phyloP scores from a whole-genome alignment of 139 green algal species.

The Tetradesmus lagerheimii region DNA sequence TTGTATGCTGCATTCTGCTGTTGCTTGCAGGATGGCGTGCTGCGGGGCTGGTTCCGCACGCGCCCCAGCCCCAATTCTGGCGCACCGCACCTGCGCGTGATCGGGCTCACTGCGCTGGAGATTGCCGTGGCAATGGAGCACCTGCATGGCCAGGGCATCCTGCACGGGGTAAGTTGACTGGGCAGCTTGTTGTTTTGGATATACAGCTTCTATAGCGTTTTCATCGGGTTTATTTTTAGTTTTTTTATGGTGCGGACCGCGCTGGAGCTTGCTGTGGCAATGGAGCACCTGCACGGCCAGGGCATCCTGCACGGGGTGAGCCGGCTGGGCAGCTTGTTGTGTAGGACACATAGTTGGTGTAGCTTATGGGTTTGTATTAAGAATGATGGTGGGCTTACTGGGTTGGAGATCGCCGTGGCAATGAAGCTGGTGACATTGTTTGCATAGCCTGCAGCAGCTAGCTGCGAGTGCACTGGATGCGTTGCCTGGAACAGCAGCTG shows the following conservation, averaged over 20 bases:
- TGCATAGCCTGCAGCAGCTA: not conserved
- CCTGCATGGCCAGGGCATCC: constrained; percentile 54
- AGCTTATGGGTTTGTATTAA: too few relatives aligned
- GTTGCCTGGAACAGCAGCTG: too few relatives aligned
- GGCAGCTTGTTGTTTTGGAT: not conserved
- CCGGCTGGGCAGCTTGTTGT: not conserved
- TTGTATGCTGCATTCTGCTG: too few relatives aligned
- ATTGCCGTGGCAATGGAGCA: constrained; percentile 56
- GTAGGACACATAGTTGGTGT: too few relatives aligned
- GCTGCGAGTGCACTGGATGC: too few relatives aligned
- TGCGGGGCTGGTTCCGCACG: constrained; percentile 35
- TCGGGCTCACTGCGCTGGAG: constrained; percentile 49
- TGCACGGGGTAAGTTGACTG: constrained; percentile 52
- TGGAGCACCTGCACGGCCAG: not conserved
- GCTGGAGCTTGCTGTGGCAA: not conserved
- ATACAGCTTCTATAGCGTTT: too few relatives aligned
- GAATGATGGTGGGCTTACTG: too few relatives aligned
- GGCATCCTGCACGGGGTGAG: constrained; percentile 58
- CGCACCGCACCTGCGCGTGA: not conserved
- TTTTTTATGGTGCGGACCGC: too few relatives aligned
- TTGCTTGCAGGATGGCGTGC: constrained; percentile 24
- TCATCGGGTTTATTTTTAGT: too few relatives aligned
- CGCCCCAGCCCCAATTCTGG: not conserved
- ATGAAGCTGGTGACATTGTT: not conserved
- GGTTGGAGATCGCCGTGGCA: not conserved